A percentile compares a stretch with the other conserved stretches of the same genome.
These are phyloP conservation scores for Paramecium sonneborni DNA, from an alignment of 73 alveolate species.

Conservation along the genomic window DNA sequence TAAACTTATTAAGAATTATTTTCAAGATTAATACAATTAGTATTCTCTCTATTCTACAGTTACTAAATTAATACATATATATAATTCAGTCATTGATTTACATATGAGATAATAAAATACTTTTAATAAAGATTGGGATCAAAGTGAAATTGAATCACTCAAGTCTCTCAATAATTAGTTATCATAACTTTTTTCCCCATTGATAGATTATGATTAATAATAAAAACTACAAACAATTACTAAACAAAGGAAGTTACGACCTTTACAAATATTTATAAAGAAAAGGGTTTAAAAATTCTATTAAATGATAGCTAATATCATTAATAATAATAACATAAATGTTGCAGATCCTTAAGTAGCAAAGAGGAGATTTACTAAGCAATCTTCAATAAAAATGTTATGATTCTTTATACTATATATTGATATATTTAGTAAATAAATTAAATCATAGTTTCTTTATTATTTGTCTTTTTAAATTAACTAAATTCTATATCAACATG, in stretches of 20 bases:
- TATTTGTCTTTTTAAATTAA: neutral
- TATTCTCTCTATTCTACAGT: neutral
- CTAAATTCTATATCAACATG: neutral
- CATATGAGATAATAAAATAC: neutral
- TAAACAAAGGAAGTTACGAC: neutral
- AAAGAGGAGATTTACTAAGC: neutral
- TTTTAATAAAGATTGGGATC: neutral
- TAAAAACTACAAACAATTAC: neutral
- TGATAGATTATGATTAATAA: neutral
- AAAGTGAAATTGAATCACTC: neutral
- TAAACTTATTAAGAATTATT: neutral
- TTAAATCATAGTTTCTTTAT: neutral
- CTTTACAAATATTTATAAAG: neutral
- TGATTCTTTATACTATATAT: neutral
- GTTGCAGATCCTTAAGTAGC: neutral
- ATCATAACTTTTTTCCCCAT: neutral
- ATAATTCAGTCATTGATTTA: neutral
- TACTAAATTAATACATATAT: neutral
- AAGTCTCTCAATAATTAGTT: neutral
- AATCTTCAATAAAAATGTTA: neutral
- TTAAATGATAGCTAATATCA: neutral
- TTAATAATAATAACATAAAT: neutral
- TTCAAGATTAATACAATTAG: constrained; percentile 1
- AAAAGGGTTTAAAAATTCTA: neutral
- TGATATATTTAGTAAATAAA: neutral